These are phyloP conservation scores for Parasitella parasitica DNA, from an alignment of 371 early-diverging fungal species.

Conservation along the genomic window DNA sequence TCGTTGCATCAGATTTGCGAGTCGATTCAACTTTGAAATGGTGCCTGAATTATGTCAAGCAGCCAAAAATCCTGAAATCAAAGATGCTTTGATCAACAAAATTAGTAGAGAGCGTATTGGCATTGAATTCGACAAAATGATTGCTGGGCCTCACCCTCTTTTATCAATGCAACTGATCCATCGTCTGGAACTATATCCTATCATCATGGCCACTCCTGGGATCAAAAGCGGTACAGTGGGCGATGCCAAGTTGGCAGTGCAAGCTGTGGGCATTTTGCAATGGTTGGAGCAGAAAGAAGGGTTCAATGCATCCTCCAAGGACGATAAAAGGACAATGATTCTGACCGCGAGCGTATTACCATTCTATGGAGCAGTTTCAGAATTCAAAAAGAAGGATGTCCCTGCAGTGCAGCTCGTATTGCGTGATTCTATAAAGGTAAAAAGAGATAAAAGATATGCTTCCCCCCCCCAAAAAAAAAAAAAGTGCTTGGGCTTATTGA, in stretches of 20 bases:
- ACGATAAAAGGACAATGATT: conserved; percentile 15
- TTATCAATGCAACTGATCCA: conserved; percentile 53
- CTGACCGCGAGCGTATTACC: conserved; percentile 47
- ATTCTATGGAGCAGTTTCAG: conserved; percentile 28
- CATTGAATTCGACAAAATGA: conserved; percentile 95
- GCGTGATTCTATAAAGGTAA: conserved; percentile 46
- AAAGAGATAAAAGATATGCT: too few species aligned
- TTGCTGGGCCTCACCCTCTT: conserved; percentile 63
- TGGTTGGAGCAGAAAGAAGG: conserved; percentile 34
- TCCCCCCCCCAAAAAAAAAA: too few species aligned
- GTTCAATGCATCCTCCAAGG: conserved; percentile 4
- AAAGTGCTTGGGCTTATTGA: too few species aligned
- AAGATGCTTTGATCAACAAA: conserved; percentile 74
- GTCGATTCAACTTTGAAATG: conserved; percentile 84
- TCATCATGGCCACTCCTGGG: conserved; percentile 57
- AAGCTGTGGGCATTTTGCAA: conserved; percentile 45
- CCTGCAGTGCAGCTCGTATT: conserved; percentile 40
- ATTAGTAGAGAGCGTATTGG: conserved; percentile 97
- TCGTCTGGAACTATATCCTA: conserved; percentile 51
- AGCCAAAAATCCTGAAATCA: conserved; percentile 58
- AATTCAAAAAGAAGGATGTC: conserved; percentile 30
- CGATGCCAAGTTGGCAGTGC: conserved; percentile 34
- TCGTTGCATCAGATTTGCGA: conserved; percentile 95
- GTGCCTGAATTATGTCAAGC: conserved; percentile 71
- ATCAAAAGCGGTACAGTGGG: conserved; percentile 34